Evolutionary conservation across 2,329 filamentous ascomycete genomes (phyloP), one percentile per base, ranked within the genome.

Genomic region (Talaromyces pinophilus): DNA sequence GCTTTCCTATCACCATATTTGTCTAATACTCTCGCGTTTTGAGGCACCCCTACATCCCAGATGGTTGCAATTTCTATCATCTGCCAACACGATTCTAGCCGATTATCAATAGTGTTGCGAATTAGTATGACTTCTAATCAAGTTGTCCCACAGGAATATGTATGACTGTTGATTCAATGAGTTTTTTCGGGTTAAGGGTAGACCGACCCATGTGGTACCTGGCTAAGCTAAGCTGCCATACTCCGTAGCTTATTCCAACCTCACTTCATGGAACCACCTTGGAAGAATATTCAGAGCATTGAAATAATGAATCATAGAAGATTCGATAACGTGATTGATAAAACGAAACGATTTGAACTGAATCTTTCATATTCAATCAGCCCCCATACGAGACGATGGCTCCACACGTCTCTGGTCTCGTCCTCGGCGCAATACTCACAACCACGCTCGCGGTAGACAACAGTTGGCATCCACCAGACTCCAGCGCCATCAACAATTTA

Each of bases 401-500:
- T 10, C 35, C 35, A 5, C 57, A 59, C 10, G 57, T 44, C 35
- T 59, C 4, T 35, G 4, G 1, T 15, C 15, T 44, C 1, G 15
- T 59, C 25, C 40, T 44, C 6, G 22, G 57, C 57, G 25, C 22
- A 8, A 25, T 59, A 59, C 40, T 59, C 2, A 46, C 25, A 3
- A 59, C 50, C 25, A 46, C 59, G 25, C 38, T 62, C 17, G 64
- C 70, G 33, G 67, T 79, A 0, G 82, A 86, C 69, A 71, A 84
- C 13, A 72, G 73, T 59, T 91, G 89, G 89, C 78, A 89, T 75
- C 74, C 87, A 13, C 88, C 89, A 0, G 78, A 81, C 17, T 73
- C 82, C 4, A 74, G 79, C 55, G 66, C 57, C n/a, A 82, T 92
- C 70, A 92, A 92, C 73, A 82, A 89, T 71, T 79, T 93, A 3